Base-by-base conservation (phyloP, 2,329 filamentous ascomycete species). In the Colletotrichum siamense region DNA sequence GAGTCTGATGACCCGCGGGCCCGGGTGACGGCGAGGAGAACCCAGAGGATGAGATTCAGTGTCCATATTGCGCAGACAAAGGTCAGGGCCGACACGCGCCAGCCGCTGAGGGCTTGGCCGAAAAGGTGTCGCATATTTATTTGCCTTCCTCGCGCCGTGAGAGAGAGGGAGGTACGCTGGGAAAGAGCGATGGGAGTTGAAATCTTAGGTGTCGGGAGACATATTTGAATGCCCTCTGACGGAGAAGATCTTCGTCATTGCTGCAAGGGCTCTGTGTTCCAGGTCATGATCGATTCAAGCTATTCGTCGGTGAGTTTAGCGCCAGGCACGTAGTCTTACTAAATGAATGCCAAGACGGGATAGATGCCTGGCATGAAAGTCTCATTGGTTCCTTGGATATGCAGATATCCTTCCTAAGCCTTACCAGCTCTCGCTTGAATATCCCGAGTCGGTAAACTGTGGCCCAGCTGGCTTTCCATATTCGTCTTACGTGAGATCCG, bases 161-260 rank as follows among this genome's bases (percentile, higher is more conserved):
- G 9, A 44, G 39, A 44, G 39, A 18, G 36, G 16, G 16, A 39
- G 15, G 6, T 1, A 36, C 3, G 34, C 34, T 36, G 8, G 6
- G 6, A 36, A 8, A 36, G 13, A 36, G 34, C 13, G 1, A 36
- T 8, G 3, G 6, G 13, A 36, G 6, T 36, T 36, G 34, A 1
- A 7, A 36, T 3, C 34, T 16, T 1, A 44, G 39, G 39, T 44
- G 1, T 44, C 18, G 39, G 18, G 18, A 44, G 39, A 0, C 18
- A 3, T 44, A 44, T 44, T 12, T n/a, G 39, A 44, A 44, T 44
- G 9, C 0, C 5, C 1, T 0, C 5, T n/a, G 39, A 0, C 18
- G 5, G 1, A 1, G 9, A 44, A n/a, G 39, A 44, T 44, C 18
- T 44, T 2, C 39, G 0, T n/a, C 39, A 44, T 0, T n/a, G 9